Base-by-base conservation (phyloP, 139 green algal genomes). In the Chlamydomonas applanata region DNA sequence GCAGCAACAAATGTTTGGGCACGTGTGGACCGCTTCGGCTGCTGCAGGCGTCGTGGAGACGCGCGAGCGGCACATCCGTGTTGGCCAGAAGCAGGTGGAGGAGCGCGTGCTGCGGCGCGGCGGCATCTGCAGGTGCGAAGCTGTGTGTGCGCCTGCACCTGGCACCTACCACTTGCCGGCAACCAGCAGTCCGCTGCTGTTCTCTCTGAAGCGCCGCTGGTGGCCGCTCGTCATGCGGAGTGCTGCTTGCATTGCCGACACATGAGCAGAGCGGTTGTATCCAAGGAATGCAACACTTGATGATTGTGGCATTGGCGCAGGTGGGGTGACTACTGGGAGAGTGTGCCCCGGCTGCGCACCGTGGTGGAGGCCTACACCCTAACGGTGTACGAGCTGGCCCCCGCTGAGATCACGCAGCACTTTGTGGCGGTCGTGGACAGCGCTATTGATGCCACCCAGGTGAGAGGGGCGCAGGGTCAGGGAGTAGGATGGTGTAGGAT, bases 291-390 rank as follows among this genome's bases (percentile, higher is more conserved):
- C n/a, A n/a, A n/a, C n/a, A n/a, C n/a, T n/a, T n/a, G n/a, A n/a
- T n/a, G n/a, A n/a, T n/a, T n/a, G n/a, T n/a, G n/a, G n/a, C n/a
- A n/a, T n/a, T n/a, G n/a, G n/a, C n/a, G 81, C 75, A 69, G 68
- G 53, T 80, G 61, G 52, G 74, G 76, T 17, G 61, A 74, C 22
- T 87, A 85, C 77, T 91, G 76, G 73, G 80, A 86, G 66, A 72
- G 75, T 24, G 83, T 84, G 29, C 87, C 87, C 0, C 75, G 62
- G 29, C 79, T 53, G 13, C 82, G 83, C 62, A 80, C 69, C 19
- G 79, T 91, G n/a, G 74, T 85, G 62, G 84, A 90, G 80, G 78
- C 82, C 13, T 91, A 92, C 80, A 82, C 75, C 3, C 66, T 78
- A 44, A 79, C 70, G 25, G 79, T 80, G 3, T 92, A 84, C 65